Conservation (phyloP, 2,329 filamentous ascomycete genomes). For the Esteya vermicola region DNA sequence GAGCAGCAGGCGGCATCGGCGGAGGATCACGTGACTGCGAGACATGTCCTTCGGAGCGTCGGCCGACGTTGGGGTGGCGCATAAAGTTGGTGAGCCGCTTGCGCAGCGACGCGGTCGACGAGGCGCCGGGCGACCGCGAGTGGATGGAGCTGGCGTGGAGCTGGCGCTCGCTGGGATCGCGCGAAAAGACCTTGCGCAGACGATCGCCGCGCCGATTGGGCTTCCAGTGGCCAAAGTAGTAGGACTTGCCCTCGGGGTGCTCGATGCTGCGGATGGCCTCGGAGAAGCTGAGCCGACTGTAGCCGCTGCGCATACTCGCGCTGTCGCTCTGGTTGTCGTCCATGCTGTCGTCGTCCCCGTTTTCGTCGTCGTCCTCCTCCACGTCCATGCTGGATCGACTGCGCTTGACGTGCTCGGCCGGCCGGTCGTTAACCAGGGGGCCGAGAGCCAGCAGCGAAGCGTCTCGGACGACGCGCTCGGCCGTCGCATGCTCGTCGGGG, state of each 20-base stretch:
- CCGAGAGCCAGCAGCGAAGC: slow-evolving; percentile 4
- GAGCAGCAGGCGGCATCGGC: too few relatives aligned
- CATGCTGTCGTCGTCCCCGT: neutral
- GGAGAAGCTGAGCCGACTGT: neutral
- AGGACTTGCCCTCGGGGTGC: too few relatives aligned
- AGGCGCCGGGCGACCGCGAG: too few relatives aligned
- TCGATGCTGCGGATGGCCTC: neutral
- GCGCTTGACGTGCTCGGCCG: neutral
- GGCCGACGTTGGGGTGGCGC: slow-evolving; percentile 3
- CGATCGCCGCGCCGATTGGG: slow-evolving; percentile 28
- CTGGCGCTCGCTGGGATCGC: too few relatives aligned
- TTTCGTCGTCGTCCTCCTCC: neutral
- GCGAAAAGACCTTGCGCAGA: slow-evolving; percentile 8
- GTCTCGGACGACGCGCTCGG: slow-evolving; percentile 19
- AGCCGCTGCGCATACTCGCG: neutral
- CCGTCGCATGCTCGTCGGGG: slow-evolving; percentile 20
- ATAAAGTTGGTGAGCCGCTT: slow-evolving; percentile 10
- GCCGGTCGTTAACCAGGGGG: neutral
- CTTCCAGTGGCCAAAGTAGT: slow-evolving; percentile 23
- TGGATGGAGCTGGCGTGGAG: too few relatives aligned
- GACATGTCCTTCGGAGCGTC: too few relatives aligned
- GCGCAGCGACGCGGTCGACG: neutral
- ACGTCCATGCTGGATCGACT: neutral
- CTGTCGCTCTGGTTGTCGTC: neutral
- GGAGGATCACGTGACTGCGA: neutral